Base-by-base conservation (phyloP, 352 stramenopile genomes). In the Globisporangium lucens region DNA sequence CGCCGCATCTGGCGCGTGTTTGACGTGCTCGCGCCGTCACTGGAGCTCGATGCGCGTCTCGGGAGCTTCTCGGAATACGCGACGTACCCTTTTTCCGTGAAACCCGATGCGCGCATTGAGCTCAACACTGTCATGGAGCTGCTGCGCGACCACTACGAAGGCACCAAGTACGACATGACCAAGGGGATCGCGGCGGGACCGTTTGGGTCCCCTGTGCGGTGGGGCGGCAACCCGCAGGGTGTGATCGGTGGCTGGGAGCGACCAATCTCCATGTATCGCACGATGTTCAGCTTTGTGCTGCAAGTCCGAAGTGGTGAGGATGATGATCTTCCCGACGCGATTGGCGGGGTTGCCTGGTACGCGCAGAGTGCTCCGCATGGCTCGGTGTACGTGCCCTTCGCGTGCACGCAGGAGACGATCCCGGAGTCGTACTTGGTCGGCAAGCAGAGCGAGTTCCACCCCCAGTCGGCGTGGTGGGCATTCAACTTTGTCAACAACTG, bases 241-340 rank as follows among this genome's bases (percentile, higher is more conserved):
- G 75, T 89, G 30, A 61, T 76, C 24, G 90, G 90, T 27, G 83
- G 80, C 9, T 96, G 91, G 83, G 90, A 97, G 72, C 85, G 94
- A 3, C 75, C 90, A 7, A 98, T 98, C 65, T 97, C 90, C 9
- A 85, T 98, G 65, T 96, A 92, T 65, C 90, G 94, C 27, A 98
- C 93, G 30, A 58, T 91, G 13, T 94, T 85, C 61, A 89, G 80
- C 47, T 97, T 98, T 72, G 82, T 89, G 30, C 67, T 89, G 13
- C 85, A 94, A 61, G 74, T 66, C 22, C 72, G 80, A 1, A 65
- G 43, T 12, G 43, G 17, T 12, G 41, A 43, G 15, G 36, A 6
- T n/a, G 15, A 49, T 27, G 66, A 68, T 0, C 63, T 85, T 1
- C 69, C 77, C 0, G 73, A 91, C 61, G 70, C 75, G 2, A 33